phyloP scores from a whole-genome alignment of 148 eudicot genomes.

The Camellia granthamiana region DNA sequence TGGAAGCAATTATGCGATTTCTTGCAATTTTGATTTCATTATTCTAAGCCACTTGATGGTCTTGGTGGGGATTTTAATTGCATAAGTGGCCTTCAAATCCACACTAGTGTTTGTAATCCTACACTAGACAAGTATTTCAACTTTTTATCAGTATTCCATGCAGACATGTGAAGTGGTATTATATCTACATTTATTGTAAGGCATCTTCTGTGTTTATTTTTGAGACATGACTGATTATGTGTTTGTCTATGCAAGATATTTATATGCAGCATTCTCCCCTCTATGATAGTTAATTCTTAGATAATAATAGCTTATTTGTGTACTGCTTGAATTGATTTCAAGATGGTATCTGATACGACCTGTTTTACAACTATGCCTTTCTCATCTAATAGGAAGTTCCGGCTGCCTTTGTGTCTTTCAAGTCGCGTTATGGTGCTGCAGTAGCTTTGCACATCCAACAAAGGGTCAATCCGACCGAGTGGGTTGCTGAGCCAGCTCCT shows the following conservation, averaged over 20 bases:
- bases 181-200: too few species aligned
- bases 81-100: not conserved
- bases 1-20: not conserved
- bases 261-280: not conserved
- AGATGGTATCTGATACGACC: constrained; percentile 4
- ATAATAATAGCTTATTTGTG: not conserved
- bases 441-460: constrained; percentile 65
- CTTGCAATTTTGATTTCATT: not conserved
- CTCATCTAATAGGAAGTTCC: constrained; percentile 56
- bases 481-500: constrained; percentile 88
- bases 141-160: not conserved
- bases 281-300: not conserved
- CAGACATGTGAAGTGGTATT: not conserved
- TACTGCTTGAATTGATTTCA: not conserved
- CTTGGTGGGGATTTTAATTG: not conserved
- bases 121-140: not conserved
- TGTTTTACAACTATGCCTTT: not conserved
- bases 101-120: not conserved
- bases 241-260: not conserved
- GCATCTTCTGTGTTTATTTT: not conserved
- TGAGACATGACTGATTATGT: not conserved
- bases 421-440: constrained; percentile 74
- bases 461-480: constrained; percentile 71
- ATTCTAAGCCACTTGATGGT: not conserved
- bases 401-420: constrained; percentile 90